Base-by-base conservation (phyloP, 331 rosid species). In the Quercus lobata region DNA sequence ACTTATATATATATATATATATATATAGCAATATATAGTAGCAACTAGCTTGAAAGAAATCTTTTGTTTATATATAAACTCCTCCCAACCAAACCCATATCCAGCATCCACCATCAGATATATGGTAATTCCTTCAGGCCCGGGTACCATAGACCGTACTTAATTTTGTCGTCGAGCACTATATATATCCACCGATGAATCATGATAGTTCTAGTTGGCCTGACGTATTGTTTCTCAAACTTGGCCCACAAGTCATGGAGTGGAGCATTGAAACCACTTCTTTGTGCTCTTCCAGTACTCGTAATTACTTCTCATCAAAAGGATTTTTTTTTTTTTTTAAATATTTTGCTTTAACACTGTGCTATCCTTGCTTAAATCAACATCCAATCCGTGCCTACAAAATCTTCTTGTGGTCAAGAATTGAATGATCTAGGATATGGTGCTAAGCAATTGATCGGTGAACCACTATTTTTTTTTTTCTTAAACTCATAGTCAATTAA, bases 141-240 rank as follows among this genome's bases (percentile, higher is more conserved):
- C 18, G 16, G 53, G 57, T 34, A 37, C 11, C 32, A 35, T 73
- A 56, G 69, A 53, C 74, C 61, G 35, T 57, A 10, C 10, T 41
- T 66, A 49, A 49, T 10, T 71, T 22, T 25, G 7, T 52, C 32
- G 69, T 1, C 3, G 57, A 37, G 75, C 83, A 73, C 69, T 63
- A 27, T 25, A 25, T 27, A 65, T 4, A 11, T 41, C 12, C 7
- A 25, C 41, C 4, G 70, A 65, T 55, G 32, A 80, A 54, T 66
- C 35, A 25, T 65, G 62, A 73, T 69, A 72, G 30, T 44, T 74
- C n/a, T 81, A 46, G 76, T 81, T 69, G 80, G 65, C 37, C 19
- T 80, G 63, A 60, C 27, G 19, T 74, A 21, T 71, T 29, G 69
- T 30, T 55, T 75, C 76, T 75, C 8, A 21, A 16, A 57, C 75